Base-by-base conservation (phyloP, 2,329 filamentous ascomycete genomes). In the Aspergillus hortae region DNA sequence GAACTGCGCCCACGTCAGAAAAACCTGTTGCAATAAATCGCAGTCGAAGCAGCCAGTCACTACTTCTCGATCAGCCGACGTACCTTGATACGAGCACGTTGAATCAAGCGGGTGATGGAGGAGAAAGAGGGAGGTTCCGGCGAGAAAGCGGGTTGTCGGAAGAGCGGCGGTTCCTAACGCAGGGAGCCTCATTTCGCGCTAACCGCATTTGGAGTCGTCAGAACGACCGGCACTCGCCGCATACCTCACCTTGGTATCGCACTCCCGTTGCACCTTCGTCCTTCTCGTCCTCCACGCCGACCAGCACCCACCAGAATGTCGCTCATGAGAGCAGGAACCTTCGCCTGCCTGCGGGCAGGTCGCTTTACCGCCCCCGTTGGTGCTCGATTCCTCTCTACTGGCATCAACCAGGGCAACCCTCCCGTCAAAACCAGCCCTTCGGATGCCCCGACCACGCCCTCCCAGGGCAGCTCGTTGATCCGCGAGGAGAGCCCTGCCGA, bases 321-420 rank as follows among this genome's bases (percentile, higher is more conserved):
- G 60, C 80, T 87, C 56, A 75, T 90, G 69, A 80, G 86, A 74
- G 74, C 80, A 42, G 78, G 68, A 62, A 68, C 66, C 38, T 58
- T 65, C 48, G 63, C 68, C 58, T 65, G 65, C 60, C 58, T 71
- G 43, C 64, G 71, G 47, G 64, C 61, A 21, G 61, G 58, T 51
- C 61, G 67, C 43, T 44, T 71, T 30, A 53, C 61, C 43, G 57
- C 56, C 12, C 65, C 68, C 41, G 51, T 66, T 61, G 71, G 72
- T 65, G 64, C 63, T 53, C 71, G 71, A 43, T 71, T 71, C 48
- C 47, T 65, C 49, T 68, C 69, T 60, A 57, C 76, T 58, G 72
- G 77, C 48, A 55, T 53, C 42, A 45, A 49, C 57, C 68, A 75
- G 49, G 70, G 80, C 58, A 76, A 78, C 65, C 78, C 84, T 68